A percentile compares a stretch with the other conserved stretches of the same genome.
These are phyloP conservation scores for Skeletonema grethae DNA, from an alignment of 108 stramenopile species.

Conservation along the genomic window DNA sequence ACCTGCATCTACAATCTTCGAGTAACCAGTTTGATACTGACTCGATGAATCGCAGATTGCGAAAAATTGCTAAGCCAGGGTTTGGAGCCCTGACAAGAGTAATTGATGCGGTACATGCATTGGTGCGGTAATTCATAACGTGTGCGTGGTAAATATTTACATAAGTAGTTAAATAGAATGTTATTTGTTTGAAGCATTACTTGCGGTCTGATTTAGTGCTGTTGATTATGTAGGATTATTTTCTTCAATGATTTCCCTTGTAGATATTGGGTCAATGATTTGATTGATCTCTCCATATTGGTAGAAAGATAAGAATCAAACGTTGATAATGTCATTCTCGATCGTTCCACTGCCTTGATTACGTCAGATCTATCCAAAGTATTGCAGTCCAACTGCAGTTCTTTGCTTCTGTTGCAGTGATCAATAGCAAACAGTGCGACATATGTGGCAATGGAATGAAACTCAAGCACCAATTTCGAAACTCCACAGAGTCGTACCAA, in stretches of 20 bases:
- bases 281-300: slow-evolving; percentile 34
- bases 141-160: not conserved
- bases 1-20: slow-evolving; percentile 42
- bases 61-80: slow-evolving; percentile 69
- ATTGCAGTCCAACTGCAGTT: not conserved
- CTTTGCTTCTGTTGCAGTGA: not conserved
- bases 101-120: slow-evolving; percentile 53
- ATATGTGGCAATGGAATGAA: slow-evolving; percentile 17
- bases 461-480: slow-evolving; percentile 6
- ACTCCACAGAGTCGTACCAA: slow-evolving; percentile 8
- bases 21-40: slow-evolving; percentile 54
- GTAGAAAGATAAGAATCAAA: slow-evolving; percentile 24
- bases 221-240: not conserved
- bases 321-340: slow-evolving; percentile 32
- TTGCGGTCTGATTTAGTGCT: not conserved
- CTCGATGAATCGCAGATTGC: slow-evolving; percentile 43
- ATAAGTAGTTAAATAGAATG: not conserved
- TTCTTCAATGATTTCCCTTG: slow-evolving; percentile 28
- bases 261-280: slow-evolving; percentile 24
- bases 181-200: not conserved
- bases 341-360: slow-evolving; percentile 30
- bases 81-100: slow-evolving; percentile 71
- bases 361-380: slow-evolving; percentile 17
- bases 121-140: slow-evolving; percentile 17
- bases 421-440: slow-evolving; percentile 15